Percentiles rank a stretch among this genome's conserved stretches.
These are phyloP conservation scores for Podaxis carcinomalis DNA, from an alignment of 768 basidiomycete species.

Conservation along the genomic window DNA sequence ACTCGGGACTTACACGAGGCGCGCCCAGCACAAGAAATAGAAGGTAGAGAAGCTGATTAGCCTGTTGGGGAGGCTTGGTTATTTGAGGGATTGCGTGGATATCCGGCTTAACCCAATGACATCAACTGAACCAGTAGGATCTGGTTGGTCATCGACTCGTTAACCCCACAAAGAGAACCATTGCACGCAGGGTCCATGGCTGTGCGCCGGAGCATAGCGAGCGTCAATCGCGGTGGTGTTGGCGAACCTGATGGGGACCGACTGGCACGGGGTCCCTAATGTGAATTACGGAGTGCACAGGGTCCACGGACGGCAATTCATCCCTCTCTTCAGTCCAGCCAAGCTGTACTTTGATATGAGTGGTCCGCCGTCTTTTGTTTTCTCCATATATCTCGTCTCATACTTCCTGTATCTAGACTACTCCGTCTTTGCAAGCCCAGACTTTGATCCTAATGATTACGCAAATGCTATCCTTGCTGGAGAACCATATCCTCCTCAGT, in stretches of 20 bases:
- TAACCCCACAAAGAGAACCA: background rate
- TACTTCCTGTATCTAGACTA: constrained; percentile 51
- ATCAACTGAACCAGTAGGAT: background rate
- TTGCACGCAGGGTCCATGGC: background rate
- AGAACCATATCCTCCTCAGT: constrained; percentile 57
- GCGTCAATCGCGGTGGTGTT: background rate
- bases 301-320: background rate
- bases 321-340: background rate
- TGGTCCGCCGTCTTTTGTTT: constrained; percentile 11
- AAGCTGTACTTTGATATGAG: constrained; percentile 1
- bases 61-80: background rate
- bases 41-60: background rate
- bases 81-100: background rate
- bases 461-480: constrained; percentile 89
- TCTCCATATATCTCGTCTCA: constrained; percentile 22
- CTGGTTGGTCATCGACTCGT: too few relatives aligned
- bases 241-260: background rate
- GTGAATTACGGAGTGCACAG: background rate
- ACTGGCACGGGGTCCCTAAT: background rate
- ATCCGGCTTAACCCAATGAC: background rate
- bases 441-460: constrained; percentile 87
- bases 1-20: background rate
- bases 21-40: background rate
- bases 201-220: background rate
- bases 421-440: constrained; percentile 62